Evolutionary conservation across 2,329 filamentous ascomycete species (phyloP).

Genomic region (Ophiocordyceps unilateralis): DNA sequence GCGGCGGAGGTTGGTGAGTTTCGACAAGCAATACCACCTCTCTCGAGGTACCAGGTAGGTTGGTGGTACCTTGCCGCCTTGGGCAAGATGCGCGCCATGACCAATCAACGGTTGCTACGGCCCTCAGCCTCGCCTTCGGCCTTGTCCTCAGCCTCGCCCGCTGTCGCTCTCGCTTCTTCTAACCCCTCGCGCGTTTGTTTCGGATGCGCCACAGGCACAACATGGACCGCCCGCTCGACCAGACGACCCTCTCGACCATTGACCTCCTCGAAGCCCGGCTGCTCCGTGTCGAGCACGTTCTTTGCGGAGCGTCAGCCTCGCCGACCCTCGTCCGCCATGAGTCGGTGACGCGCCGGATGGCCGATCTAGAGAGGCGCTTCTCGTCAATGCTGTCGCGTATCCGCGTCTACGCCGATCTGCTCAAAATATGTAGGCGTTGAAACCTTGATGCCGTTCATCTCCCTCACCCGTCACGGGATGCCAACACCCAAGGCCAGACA

Average conservation of each 20-base stretch:
- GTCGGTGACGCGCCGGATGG: slow-evolving; percentile 26
- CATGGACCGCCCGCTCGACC: slow-evolving; percentile 26
- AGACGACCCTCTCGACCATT: slow-evolving; percentile 36
- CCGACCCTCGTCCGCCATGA: slow-evolving; percentile 15
- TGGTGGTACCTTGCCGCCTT: neutral
- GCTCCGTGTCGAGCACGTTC: slow-evolving; percentile 38
- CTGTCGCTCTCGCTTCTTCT: neutral
- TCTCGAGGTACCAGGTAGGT: no score
- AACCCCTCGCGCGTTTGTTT: neutral
- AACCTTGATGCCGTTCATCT: neutral
- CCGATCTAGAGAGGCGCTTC: slow-evolving; percentile 37
- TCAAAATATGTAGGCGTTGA: slow-evolving; percentile 41
- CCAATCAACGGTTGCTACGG: neutral
- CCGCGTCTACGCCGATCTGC: slow-evolving; percentile 39
- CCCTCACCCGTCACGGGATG: no score
- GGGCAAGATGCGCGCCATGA: neutral
- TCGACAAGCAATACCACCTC: no score
- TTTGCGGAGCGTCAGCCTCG: slow-evolving; percentile 28
- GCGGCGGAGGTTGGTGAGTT: neutral
- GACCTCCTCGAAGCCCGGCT: slow-evolving; percentile 41
- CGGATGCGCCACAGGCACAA: neutral
- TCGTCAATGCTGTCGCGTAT: slow-evolving; percentile 28
- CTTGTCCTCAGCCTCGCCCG: neutral
- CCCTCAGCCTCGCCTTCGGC: neutral
- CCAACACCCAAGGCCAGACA: slow-evolving; percentile 21